phyloP scores from a whole-genome alignment of 129 eudicot genomes.

The Flaveria robusta region DNA sequence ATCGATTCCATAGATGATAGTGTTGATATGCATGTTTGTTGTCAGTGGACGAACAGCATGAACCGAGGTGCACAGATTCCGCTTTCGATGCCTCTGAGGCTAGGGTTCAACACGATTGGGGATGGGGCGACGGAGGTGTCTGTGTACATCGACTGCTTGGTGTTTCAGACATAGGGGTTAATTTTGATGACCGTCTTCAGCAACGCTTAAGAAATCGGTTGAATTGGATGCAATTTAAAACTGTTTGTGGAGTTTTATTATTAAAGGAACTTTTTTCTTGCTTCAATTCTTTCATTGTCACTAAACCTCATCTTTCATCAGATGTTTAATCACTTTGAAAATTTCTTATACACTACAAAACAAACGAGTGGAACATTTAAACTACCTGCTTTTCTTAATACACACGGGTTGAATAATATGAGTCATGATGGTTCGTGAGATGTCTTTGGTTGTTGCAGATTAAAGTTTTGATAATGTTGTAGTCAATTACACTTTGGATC shows the following conservation, averaged over 20 bases:
- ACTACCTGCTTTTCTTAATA: too few species aligned
- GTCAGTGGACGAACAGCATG: slow-evolving; percentile 94
- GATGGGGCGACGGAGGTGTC: slow-evolving; percentile 64
- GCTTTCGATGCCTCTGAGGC: slow-evolving; percentile 83
- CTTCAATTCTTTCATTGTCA: too few species aligned
- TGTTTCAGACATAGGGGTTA: slow-evolving; percentile 55
- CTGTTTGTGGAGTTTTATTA: background rate
- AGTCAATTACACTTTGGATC: too few species aligned
- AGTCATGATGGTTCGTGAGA: too few species aligned
- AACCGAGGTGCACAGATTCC: slow-evolving; percentile 91
- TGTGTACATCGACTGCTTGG: slow-evolving; percentile 84
- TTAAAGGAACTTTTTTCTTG: background rate
- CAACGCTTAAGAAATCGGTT: slow-evolving; percentile 69
- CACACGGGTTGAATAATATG: too few species aligned
- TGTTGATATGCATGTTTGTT: background rate
- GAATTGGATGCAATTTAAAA: slow-evolving; percentile 68
- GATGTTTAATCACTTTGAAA: too few species aligned
- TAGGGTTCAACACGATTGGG: slow-evolving; percentile 73
- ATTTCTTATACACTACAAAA: too few species aligned
- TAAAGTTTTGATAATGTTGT: too few species aligned
- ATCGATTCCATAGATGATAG: too few species aligned
- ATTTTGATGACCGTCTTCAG: slow-evolving; percentile 58
- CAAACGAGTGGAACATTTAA: too few species aligned
- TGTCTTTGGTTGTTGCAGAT: too few species aligned
- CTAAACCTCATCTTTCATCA: background rate